phyloP scores from a whole-genome alignment of 371 early-diverging fungal species.

The Syncephalastrum contaminatum region DNA sequence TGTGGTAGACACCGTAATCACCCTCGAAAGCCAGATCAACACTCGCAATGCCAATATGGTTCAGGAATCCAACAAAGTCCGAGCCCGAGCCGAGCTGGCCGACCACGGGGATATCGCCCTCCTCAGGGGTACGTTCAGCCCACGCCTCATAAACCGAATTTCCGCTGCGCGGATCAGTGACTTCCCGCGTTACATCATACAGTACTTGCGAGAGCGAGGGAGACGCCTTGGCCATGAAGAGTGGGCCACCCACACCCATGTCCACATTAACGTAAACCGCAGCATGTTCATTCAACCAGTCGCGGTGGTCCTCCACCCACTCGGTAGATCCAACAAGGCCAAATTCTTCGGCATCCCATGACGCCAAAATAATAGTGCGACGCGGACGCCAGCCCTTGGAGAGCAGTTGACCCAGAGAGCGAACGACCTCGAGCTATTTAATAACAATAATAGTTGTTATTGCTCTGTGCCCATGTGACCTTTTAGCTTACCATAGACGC shows the following conservation, averaged over 20 bases:
- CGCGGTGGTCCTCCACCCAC: slow-evolving; percentile 59
- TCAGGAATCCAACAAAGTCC: slow-evolving; percentile 60
- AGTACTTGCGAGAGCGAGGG: slow-evolving; percentile 46
- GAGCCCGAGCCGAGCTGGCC: slow-evolving; percentile 49
- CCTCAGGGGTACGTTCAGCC: slow-evolving; percentile 16
- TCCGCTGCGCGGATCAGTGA: slow-evolving; percentile 32
- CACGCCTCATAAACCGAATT: slow-evolving; percentile 21
- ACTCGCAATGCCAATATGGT: slow-evolving; percentile 64
- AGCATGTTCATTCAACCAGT: slow-evolving; percentile 51
- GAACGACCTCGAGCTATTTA: slow-evolving; percentile 45
- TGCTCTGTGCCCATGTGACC: neutral
- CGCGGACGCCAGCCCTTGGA: slow-evolving; percentile 60
- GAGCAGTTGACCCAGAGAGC: slow-evolving; percentile 46
- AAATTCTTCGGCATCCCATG: slow-evolving; percentile 68
- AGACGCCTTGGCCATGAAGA: slow-evolving; percentile 45
- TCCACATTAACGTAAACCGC: slow-evolving; percentile 59
- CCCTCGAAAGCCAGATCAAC: slow-evolving; percentile 52
- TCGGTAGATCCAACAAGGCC: slow-evolving; percentile 58
- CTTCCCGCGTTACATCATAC: slow-evolving; percentile 39
- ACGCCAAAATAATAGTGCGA: slow-evolving; percentile 57
- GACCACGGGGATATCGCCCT: slow-evolving; percentile 15
- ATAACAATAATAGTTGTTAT: neutral
- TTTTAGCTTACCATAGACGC: slow-evolving; percentile 46
- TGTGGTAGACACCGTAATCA: slow-evolving; percentile 56
- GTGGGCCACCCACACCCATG: slow-evolving; percentile 37